phyloP scores from a whole-genome alignment of 352 stramenopile species.

The Globisporangium parvum region DNA sequence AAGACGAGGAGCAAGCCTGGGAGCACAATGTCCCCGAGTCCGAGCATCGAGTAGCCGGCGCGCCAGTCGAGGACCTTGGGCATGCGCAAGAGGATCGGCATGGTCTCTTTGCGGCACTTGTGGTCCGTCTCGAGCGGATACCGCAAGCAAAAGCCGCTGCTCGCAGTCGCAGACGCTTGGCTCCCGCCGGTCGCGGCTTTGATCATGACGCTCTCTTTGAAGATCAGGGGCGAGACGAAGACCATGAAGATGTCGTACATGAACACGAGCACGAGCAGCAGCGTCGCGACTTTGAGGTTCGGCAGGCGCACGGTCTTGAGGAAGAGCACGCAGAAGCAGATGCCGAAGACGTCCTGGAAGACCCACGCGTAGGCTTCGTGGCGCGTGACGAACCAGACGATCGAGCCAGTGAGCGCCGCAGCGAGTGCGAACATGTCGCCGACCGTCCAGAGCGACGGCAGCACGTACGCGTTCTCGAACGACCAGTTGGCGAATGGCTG shows the following conservation, averaged over 20 bases:
- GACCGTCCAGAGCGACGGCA: conserved; percentile 69
- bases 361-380: conserved; percentile 86
- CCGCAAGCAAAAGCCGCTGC: conserved; percentile 56
- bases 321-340: conserved; percentile 93
- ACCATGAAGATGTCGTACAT: conserved; percentile 97
- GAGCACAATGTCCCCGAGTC: conserved; percentile 95
- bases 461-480: conserved; percentile 31
- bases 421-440: conserved; percentile 83
- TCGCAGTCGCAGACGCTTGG: conserved; percentile 35
- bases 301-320: conserved; percentile 89
- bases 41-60: conserved; percentile 90
- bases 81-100: conserved; percentile 94
- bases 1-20: conserved; percentile 94
- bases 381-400: conserved; percentile 74
- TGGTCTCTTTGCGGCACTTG: conserved; percentile 68
- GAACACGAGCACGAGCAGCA: conserved; percentile 92
- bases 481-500: conserved; percentile 37
- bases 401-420: conserved; percentile 34
- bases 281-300: conserved; percentile 88
- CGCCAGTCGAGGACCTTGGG: conserved; percentile 92
- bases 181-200: conserved; percentile 88
- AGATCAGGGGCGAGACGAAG: conserved; percentile 91
- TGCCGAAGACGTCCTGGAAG: conserved; percentile 90
- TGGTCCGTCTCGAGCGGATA: conserved; percentile 63
- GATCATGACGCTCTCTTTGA: conserved; percentile 92